phyloP scores from a whole-genome alignment of 2,329 filamentous ascomycete species.

The Chalara sp. region DNA sequence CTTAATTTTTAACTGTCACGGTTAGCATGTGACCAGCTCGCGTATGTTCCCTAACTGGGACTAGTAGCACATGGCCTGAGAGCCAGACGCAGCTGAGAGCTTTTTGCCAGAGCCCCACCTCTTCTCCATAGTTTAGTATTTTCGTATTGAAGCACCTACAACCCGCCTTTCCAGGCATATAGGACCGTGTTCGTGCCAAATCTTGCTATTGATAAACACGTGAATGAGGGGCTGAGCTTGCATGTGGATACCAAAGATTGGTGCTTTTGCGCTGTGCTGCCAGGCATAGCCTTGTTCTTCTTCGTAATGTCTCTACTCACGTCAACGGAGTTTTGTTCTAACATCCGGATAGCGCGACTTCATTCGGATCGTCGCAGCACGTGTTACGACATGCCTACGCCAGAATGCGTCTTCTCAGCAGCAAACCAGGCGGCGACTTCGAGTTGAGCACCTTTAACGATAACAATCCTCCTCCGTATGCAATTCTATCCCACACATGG shows the following conservation, averaged over 20 bases:
- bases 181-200: no score
- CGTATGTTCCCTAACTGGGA: no score
- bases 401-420: constrained; percentile 3
- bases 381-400: constrained; percentile 1
- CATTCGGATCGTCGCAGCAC: background rate
- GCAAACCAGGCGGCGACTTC: constrained; percentile 1
- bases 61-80: no score
- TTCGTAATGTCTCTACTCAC: background rate
- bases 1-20: no score
- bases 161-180: no score
- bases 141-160: no score
- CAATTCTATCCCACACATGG: constrained; percentile 11
- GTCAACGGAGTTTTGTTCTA: background rate
- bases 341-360: background rate
- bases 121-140: no score
- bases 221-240: background rate
- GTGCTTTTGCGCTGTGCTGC: background rate
- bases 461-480: constrained; percentile 6
- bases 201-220: background rate
- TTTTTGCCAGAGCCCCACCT: no score
- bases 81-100: no score
- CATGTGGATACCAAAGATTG: background rate
- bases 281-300: background rate
- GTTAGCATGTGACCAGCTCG: no score
- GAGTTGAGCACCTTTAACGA: constrained; percentile 4